Evolutionary conservation across 176 grass and related monocot species (phyloP), one percentile per base, ranked within the genome.

Genomic region (Poa annua): DNA sequence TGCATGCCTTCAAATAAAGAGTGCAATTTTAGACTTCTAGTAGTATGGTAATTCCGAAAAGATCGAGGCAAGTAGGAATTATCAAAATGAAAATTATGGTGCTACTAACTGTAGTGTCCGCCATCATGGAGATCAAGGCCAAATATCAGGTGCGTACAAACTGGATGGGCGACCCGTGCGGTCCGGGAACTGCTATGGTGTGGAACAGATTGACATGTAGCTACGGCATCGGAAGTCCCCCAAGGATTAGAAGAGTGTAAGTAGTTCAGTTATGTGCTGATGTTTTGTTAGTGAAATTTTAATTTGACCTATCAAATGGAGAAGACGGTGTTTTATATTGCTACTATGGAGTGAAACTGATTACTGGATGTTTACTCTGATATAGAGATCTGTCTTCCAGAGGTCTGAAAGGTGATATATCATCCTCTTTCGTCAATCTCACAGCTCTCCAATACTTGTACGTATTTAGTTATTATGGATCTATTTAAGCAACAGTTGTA

Each of bases 111-210:
- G 64, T 80, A 96, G 93, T 74, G 20, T 76, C 81, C 74, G 90
- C 90, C 22, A 89, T 96, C 11, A 80, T 19, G 84, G 77, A 26
- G 41, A 87, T 92, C 57, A 90, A 85, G 84, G 76, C 11, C 2
- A 68, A 70, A 19, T 96, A 96, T 41, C 15, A 82, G 33, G 14
- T 88, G 24, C 59, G 79, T 42, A 90, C 24, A 59, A 90, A 81
- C 25, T 95, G 92, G 92, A 81, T 85, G 76, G 93, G 90, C 12
- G 93, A 92, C 21, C 93, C 93, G 11, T 95, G 93, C 22, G 78
- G 45, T 71, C 92, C 92, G 0, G 78, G 84, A 44, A 36, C 6
- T 38, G 4, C 21, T 68, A 72, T 90, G 54, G 71, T 80, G 4
- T 95, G 93, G 93, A 84, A 93, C 16, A 74, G 67, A 1, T 83